These are phyloP conservation scores for Aleurites moluccanus DNA, from an alignment of 441 rosid genomes.

Conservation along the genomic window DNA sequence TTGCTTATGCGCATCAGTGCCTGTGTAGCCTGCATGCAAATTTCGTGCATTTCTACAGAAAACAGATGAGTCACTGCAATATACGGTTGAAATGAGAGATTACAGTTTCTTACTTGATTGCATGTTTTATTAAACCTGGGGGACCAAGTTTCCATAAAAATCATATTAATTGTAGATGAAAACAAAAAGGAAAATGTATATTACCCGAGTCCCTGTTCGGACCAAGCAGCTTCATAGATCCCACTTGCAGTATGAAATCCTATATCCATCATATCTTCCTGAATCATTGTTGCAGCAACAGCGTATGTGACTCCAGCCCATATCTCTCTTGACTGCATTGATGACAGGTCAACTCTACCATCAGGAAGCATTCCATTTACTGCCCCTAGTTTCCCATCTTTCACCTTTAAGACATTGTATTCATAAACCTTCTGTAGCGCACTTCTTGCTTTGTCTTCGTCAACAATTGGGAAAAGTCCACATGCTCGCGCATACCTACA, in stretches of 20 bases:
- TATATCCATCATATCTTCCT: constrained; percentile 62
- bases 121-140: too few species aligned
- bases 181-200: constrained; percentile 8
- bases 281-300: constrained; percentile 87
- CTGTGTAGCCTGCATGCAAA: neutral
- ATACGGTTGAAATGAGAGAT: neutral
- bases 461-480: constrained; percentile 75
- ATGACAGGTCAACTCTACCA: constrained; percentile 71
- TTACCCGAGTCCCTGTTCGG: constrained; percentile 81
- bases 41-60: neutral
- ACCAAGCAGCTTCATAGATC: constrained; percentile 75
- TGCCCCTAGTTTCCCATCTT: constrained; percentile 80
- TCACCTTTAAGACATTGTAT: constrained; percentile 75
- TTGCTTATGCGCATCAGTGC: neutral
- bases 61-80: neutral
- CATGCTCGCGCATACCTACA: constrained; percentile 84
- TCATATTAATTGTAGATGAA: neutral
- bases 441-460: constrained; percentile 56
- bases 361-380: constrained; percentile 89
- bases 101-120: neutral
- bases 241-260: constrained; percentile 85
- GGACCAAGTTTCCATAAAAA: too few species aligned
- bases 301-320: constrained; percentile 95
- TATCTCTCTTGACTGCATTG: constrained; percentile 88
- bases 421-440: constrained; percentile 70